These are phyloP conservation scores for Abrus precatorius DNA, from an alignment of 306 rosid genomes.

Conservation along the genomic window DNA sequence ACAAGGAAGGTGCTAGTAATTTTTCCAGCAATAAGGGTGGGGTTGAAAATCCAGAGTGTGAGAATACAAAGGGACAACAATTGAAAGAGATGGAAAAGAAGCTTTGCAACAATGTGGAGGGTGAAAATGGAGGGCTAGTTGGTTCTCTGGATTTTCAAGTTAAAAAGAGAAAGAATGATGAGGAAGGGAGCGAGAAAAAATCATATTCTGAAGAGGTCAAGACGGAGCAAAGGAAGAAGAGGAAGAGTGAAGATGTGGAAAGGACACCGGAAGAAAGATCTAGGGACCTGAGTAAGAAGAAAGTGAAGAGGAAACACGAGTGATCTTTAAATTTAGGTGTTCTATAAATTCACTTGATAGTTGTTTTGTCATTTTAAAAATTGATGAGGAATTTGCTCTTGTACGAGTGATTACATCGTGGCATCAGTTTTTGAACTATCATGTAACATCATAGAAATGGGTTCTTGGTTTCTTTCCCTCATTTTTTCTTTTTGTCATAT, in stretches of 20 bases:
- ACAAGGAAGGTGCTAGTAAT: background rate
- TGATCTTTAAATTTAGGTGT: background rate
- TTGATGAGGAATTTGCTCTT: constrained; percentile 34
- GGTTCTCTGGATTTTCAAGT: background rate
- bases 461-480: constrained; percentile 22
- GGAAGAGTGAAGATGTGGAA: constrained; percentile 41
- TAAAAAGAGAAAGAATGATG: constrained; percentile 25
- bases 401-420: constrained; percentile 10
- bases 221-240: constrained; percentile 29
- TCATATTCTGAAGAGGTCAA: constrained; percentile 35
- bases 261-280: constrained; percentile 37
- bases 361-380: constrained; percentile 4
- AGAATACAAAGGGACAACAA: constrained; percentile 1
- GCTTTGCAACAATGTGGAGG: background rate
- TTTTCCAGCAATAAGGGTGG: constrained; percentile 9
- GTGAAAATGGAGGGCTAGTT: constrained; percentile 27
- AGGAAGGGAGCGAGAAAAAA: background rate
- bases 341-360: constrained; percentile 15
- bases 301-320: constrained; percentile 43
- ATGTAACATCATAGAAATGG: background rate
- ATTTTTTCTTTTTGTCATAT: background rate
- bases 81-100: constrained; percentile 9
- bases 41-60: constrained; percentile 25
- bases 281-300: constrained; percentile 34
- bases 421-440: constrained; percentile 14